These are phyloP conservation scores for Pichia norvegensis DNA, from an alignment of 1,139 yeast species.

Conservation along the genomic window DNA sequence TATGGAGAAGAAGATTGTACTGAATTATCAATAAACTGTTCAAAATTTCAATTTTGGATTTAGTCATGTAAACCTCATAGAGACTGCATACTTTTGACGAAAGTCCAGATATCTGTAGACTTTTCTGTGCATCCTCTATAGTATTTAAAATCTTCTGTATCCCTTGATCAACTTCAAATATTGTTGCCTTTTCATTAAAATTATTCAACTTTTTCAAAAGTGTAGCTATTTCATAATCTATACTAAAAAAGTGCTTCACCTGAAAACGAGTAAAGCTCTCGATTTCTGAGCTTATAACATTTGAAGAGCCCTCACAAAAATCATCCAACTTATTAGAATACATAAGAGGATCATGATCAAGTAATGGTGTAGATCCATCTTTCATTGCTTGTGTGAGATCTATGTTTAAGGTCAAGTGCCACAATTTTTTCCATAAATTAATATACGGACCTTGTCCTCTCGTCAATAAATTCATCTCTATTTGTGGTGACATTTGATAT, in stretches of 20 bases:
- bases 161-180: slow-evolving; percentile 11
- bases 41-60: slow-evolving; percentile 1
- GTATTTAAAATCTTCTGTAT: slow-evolving; percentile 5
- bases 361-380: slow-evolving; percentile 35
- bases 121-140: not conserved
- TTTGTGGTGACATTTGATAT: not conserved
- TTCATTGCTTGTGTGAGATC: slow-evolving; percentile 35
- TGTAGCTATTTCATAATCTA: slow-evolving; percentile 8
- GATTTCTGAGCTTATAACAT: slow-evolving; percentile 11
- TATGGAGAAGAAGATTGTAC: slow-evolving; percentile 6
- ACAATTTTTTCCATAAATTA: slow-evolving; percentile 24
- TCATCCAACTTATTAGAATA: slow-evolving; percentile 30
- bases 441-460: slow-evolving; percentile 13
- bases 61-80: not conserved
- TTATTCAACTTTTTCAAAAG: slow-evolving; percentile 18
- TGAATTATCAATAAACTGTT: slow-evolving; percentile 5
- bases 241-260: slow-evolving; percentile 14
- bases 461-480: slow-evolving; percentile 4
- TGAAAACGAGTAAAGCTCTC: slow-evolving; percentile 17
- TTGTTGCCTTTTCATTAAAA: slow-evolving; percentile 14
- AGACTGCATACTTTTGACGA: not conserved
- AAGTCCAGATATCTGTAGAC: too few relatives aligned
- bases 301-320: slow-evolving; percentile 18
- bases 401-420: slow-evolving; percentile 28
- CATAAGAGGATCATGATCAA: slow-evolving; percentile 24